Base-by-base conservation (phyloP, 2,329 filamentous ascomycete genomes). In the Fusarium bactridioides region DNA sequence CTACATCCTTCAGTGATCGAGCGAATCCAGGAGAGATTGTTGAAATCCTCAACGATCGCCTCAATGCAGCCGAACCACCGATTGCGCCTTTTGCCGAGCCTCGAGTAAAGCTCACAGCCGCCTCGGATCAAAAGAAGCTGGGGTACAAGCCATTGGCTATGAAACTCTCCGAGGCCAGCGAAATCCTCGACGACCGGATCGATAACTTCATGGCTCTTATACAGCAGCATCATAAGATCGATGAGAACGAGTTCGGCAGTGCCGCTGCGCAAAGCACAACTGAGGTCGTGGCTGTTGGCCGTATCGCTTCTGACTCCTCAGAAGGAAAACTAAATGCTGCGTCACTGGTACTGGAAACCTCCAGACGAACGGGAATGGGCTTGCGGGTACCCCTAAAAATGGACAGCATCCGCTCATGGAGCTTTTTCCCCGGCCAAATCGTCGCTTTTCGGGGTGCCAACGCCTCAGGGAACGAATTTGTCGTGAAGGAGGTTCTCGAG, bases 341-440 rank as follows among this genome's bases (percentile, higher is more conserved):
- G 2, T 97, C 94, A 4, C 83, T 98, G 23, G 91, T 98, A 7
- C 86, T 99, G 4, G 96, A 99, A 82, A 95, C 92, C 25, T 97
- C 94, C 29, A 87, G 95, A 74, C 88, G 93, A 35, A 93, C 90
- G 75, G 96, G 96, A 40, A 93, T 92, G 72, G 96, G 95, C 9
- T 84, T 93, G 64, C 89, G 96, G 64, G 89, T 98, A 35, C 93
- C 94, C 9, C 82, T 99, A 23, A 93, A 94, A 72, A 84, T 98
- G 64, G 88, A 92, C 67, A 87, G 87, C 5, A 80, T 97, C 3
- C 83, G 86, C 35, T 72, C 88, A 4, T 96, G 92, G 82, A 92
- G 94, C 79, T 94, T 98, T 84, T 98, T 98, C 79, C 96, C 95
- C 0, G 96, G 96, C 10, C 95, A 98, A 79, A 94, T 98, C 58